Base-by-base conservation (phyloP, 2,329 filamentous ascomycete species). In the Furcasterigmium sp. region DNA sequence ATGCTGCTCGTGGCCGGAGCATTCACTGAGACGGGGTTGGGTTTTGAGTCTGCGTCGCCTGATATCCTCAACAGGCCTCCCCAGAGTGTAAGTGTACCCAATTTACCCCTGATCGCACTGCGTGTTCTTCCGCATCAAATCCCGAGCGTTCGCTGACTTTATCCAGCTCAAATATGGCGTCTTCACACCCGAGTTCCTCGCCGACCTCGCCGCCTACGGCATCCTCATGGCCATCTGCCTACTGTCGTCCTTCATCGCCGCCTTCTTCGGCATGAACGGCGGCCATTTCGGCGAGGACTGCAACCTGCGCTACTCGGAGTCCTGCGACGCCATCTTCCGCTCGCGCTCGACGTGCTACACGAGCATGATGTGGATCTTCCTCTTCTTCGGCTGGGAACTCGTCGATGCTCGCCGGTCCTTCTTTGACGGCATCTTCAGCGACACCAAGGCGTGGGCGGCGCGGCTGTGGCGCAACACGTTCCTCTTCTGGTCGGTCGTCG, bases 1-100 rank as follows among this genome's bases (percentile, higher is more conserved):
- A 82, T 87, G 56, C 82, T 87, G 56, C 84, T 87, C 75, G 76
- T 86, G 41, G 87, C 83, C 1, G 84, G 80, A 40, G 78, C 77
- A 1, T 73, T 87, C 48, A 82, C 82, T 2, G 84, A 86, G 52
- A 86, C 87, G 68, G 84, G 84, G 39, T 70, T 88, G 6, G 84
- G 84, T 3, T 82, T 85, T 62, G 84, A 88, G 59, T 64, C 72
- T 35, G 82, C 84, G 0, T 76, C 78, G 0, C 75, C 80, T 0
- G 83, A 87, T 55, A 80, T 87, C 49, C 76, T 87, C 59, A 59
- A 70, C 29, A 72, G 83, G 0, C 82, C 82, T 6, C 85, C 84
- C 0, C 80, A 85, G 48, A 71, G 74, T 57, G 61, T 79, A 28
- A 61, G 63, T 20, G 13, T 19, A 7, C 23, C 23, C 23, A 11